Evolutionary conservation across 2,329 filamentous ascomycete species (phyloP), one percentile per base, ranked within the genome.

Genomic region (Clarireedia paspali): DNA sequence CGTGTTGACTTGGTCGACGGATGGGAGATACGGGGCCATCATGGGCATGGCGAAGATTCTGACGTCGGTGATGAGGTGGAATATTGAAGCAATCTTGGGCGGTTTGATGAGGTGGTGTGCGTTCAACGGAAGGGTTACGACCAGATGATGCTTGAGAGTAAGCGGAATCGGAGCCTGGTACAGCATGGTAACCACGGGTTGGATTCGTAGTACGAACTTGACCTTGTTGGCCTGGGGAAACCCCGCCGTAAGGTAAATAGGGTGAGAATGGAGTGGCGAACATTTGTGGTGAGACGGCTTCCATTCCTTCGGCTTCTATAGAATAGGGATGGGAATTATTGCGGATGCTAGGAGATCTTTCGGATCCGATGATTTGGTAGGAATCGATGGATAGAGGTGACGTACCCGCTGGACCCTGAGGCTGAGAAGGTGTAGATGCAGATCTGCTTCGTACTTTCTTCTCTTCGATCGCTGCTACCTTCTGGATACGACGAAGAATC

Each of bases 401-500:
- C 55, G 4, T 56, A 53, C 46, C 23, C 44, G 53, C 39, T 9
- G 50, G 39, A 5, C 36, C 50, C 5, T 52, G 47, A 17, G 60
- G 60, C 4, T 55, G 42, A 9, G 60, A 59, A 24, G 54, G 53
- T 17, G 48, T 38, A 2, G 14, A 49, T 26, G 58, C 63, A n/a
- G 61, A 63, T 27, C 59, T 60, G 5, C 50, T 59, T 6, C 46
- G 57, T 42, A 63, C 61, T 47, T 42, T 42, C 39, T n/a, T 42
- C 6, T 42, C 39, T 60, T 63, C 42, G 60, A 53, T 57, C 61
- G 75, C 72, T 20, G 60, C 60, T 4, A 30, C 63, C 17, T 59
- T 57, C 36, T 65, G 79, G 15, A 83, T 72, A 9, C 74, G 75
- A 1, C 75, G 72, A 47, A 83, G 71, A 47, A 83, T 74, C 49